phyloP scores from a whole-genome alignment of 1,139 yeast species.

The Arxiozyma bovina region DNA sequence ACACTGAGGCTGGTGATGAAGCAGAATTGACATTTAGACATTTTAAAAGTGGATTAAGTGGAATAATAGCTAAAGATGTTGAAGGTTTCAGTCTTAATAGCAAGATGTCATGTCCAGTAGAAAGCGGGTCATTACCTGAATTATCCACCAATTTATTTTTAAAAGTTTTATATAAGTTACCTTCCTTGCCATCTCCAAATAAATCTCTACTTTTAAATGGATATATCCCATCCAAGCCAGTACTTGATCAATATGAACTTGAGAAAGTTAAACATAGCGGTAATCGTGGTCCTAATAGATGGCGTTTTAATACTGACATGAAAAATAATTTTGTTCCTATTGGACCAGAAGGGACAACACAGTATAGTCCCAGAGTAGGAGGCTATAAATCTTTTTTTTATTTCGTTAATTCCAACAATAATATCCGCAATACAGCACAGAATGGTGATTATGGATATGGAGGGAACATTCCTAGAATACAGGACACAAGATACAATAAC shows the following conservation, averaged over 20 bases:
- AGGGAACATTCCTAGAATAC: not conserved
- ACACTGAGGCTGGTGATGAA: conserved; percentile 27
- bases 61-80: conserved; percentile 42
- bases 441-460: not conserved
- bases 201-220: conserved; percentile 86
- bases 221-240: conserved; percentile 51
- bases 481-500: conserved; percentile 3
- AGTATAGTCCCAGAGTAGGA: conserved; percentile 36
- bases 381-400: conserved; percentile 35
- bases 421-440: not conserved
- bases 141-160: conserved; percentile 50
- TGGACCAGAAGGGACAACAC: conserved; percentile 34
- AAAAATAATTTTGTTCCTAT: conserved; percentile 28
- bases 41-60: conserved; percentile 55
- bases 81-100: conserved; percentile 42
- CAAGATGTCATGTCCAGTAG: conserved; percentile 50
- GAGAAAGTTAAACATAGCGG: conserved; percentile 45
- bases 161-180: conserved; percentile 52
- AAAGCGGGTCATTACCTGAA: conserved; percentile 44
- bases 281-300: conserved; percentile 17
- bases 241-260: conserved; percentile 60
- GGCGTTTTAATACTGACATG: conserved; percentile 28
- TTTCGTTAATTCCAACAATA: conserved; percentile 13
- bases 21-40: conserved; percentile 36
- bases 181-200: conserved; percentile 43